Base-by-base conservation (phyloP, 176 grass and related monocot genomes). In the Alloteropsis semialata region DNA sequence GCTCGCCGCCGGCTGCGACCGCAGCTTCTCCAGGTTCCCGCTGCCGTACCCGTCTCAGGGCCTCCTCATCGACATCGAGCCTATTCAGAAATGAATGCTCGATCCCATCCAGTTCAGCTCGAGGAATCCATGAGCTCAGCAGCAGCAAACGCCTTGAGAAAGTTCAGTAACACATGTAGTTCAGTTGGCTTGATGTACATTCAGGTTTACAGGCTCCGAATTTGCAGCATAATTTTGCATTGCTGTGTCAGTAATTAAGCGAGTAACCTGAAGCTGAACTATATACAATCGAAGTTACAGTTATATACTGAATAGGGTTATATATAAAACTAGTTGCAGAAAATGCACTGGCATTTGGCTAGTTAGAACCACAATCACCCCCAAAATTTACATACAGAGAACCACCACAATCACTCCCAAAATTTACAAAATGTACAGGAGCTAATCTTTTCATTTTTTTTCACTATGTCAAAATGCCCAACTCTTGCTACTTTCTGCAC, bases 391-490 rank as follows among this genome's bases (percentile, higher is more conserved):
- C 61, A 80, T 61, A 61, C 4, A 78, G 29, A 61, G 51, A 76
- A 63, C 25, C 85, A 85, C 28, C 69, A 15, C 5, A 70, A 8
- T 72, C n/a, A 19, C 43, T 36, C n/a, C 17, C 44, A 57, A 11
- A 65, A 82, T 78, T 57, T 82, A 90, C 79, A 90, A 48, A 62
- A 73, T 90, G 30, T 68, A 90, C 69, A 72, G 8, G 38, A 41
- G 3, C 12, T 86, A 77, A 53, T 46, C 22, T 17, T 59, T 15
- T 44, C 11, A 5, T 33, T 48, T 79, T 33, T 48, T 79, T 76
- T 27, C n/a, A 30, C 17, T 25, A 21, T 65, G 28, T 77, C 36
- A 53, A 85, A 76, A 81, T 70, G 2, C 33, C 42, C 33, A 77
- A 77, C 28, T 33, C 44, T 18, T 22, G 77, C 71, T 24, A 46